Percentiles rank a stretch among this genome's conserved stretches.
Evolutionary conservation across 1,284 basidiomycete species (phyloP).

Genomic region (Irpex sp.): DNA sequence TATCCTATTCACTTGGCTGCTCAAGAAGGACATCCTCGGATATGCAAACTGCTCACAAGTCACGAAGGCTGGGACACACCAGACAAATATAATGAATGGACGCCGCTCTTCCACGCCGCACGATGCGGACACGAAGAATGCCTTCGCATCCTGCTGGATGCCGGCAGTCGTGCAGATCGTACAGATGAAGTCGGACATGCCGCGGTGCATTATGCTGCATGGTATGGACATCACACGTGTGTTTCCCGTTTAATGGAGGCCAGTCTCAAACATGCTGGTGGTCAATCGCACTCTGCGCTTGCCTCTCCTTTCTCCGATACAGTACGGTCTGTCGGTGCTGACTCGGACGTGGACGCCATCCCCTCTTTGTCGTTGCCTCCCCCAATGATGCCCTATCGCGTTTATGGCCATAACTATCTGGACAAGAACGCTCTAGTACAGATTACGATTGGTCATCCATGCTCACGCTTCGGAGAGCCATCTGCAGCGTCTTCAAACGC

Average conservation of each 20-base stretch:
- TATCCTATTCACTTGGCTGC: conserved; percentile 98
- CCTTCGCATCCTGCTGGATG: conserved; percentile 73
- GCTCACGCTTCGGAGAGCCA: conserved; percentile 26
- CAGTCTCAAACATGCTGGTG: conserved; percentile 19
- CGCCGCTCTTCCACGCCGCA: conserved; percentile 93
- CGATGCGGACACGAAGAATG: conserved; percentile 81
- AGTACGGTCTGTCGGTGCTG: conserved; percentile 35
- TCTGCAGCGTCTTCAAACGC: conserved; percentile 31
- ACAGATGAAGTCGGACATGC: conserved; percentile 85
- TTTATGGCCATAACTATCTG: conserved; percentile 89
- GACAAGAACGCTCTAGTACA: conserved; percentile 88
- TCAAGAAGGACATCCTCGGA: conserved; percentile 85
- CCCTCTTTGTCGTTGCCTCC: conserved; percentile 93
- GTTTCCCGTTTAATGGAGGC: conserved; percentile 69
- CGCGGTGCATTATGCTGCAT: conserved; percentile 93
- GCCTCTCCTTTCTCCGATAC: conserved; percentile 27
- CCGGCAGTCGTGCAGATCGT: conserved; percentile 70
- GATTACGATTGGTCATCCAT: conserved; percentile 75
- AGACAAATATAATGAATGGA: conserved; percentile 99
- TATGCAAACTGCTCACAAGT: conserved; percentile 75
- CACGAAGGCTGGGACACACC: conserved; percentile 81
- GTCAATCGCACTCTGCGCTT: conserved; percentile 15
- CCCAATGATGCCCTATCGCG: conserved; percentile 94
- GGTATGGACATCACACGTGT: conserved; percentile 89
- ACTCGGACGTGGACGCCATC: conserved; percentile 84